Conservation (phyloP, 192 early-diverging fungal species). For the Gigaspora rosea region DNA sequence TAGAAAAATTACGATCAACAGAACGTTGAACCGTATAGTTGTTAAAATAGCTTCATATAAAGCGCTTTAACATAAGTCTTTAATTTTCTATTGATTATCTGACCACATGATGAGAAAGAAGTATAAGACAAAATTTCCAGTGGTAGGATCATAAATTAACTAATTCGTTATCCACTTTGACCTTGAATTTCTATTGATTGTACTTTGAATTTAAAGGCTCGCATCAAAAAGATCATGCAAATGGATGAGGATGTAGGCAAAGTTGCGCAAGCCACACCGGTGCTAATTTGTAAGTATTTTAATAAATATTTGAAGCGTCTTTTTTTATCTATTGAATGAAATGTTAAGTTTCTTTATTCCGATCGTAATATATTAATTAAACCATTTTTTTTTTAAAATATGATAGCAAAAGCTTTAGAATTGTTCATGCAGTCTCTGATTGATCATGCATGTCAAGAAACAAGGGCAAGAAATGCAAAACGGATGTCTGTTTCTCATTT, state of each 20-base stretch:
- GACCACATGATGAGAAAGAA: slow-evolving; percentile 73
- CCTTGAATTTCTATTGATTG: not conserved
- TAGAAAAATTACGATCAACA: too few species aligned
- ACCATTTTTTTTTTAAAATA: not conserved
- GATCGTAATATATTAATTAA: not conserved
- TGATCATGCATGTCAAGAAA: slow-evolving; percentile 82
- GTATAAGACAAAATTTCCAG: slow-evolving; percentile 92
- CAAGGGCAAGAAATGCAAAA: slow-evolving; percentile 75
- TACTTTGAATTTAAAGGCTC: slow-evolving; percentile 62
- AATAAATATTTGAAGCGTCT: not conserved
- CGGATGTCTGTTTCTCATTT: slow-evolving; percentile 85
- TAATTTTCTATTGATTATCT: not conserved
- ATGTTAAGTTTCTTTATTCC: not conserved
- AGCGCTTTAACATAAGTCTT: too few species aligned
- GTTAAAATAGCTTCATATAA: too few species aligned
- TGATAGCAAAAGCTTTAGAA: slow-evolving; percentile 87
- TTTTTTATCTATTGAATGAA: not conserved
- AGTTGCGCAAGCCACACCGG: slow-evolving; percentile 94
- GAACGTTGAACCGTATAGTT: too few species aligned
- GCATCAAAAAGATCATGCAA: slow-evolving; percentile 99
- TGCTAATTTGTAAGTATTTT: slow-evolving; percentile 79
- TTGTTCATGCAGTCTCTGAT: slow-evolving; percentile 94
- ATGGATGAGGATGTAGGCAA: slow-evolving; percentile 99
- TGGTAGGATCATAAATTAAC: slow-evolving; percentile 59
- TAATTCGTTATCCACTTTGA: not conserved